Evolutionary conservation across 2,329 filamentous ascomycete genomes (phyloP).

Genomic region (Hypoxylon sp.): DNA sequence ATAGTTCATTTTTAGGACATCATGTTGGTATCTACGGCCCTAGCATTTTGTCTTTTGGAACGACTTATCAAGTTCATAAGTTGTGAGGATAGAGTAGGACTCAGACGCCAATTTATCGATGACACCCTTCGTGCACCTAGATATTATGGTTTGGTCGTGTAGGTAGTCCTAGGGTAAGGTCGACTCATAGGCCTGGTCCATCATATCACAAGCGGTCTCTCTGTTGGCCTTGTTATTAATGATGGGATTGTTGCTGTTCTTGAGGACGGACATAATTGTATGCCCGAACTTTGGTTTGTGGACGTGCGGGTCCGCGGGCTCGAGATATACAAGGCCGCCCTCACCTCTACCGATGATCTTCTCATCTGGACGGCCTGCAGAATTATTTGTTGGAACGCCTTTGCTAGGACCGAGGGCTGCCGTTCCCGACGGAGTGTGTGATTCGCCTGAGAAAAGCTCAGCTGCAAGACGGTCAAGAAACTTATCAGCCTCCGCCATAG

Average conservation of each 20-base stretch:
- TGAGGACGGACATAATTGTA: slow-evolving; percentile 44
- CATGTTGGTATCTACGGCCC: not conserved
- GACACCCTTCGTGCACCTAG: not conserved
- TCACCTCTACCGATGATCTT: slow-evolving; percentile 11
- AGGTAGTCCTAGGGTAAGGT: not conserved
- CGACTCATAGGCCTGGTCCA: slow-evolving; percentile 19
- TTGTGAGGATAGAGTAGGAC: not conserved
- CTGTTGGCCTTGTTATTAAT: slow-evolving; percentile 40
- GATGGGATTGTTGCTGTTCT: slow-evolving; percentile 41
- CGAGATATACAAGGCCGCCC: not conserved
- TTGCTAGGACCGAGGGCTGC: not conserved
- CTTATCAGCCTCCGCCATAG: slow-evolving; percentile 29
- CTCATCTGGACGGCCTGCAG: not conserved
- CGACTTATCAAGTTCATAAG: not conserved
- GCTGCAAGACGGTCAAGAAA: slow-evolving; percentile 42
- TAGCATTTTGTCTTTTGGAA: not conserved
- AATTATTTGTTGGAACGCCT: not conserved
- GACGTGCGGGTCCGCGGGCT: slow-evolving; percentile 8
- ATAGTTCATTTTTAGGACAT: not conserved
- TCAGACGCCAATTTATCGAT: not conserved
- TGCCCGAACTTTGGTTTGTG: slow-evolving; percentile 41
- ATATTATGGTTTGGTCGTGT: not conserved
- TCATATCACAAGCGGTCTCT: slow-evolving; percentile 46
- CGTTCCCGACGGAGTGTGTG: not conserved
- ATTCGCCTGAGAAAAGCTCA: slow-evolving; percentile 25